A percentile compares a stretch with the other conserved stretches of the same genome.
phyloP scores from a whole-genome alignment of 2,329 filamentous ascomycete genomes.

The Penicillium sp. region DNA sequence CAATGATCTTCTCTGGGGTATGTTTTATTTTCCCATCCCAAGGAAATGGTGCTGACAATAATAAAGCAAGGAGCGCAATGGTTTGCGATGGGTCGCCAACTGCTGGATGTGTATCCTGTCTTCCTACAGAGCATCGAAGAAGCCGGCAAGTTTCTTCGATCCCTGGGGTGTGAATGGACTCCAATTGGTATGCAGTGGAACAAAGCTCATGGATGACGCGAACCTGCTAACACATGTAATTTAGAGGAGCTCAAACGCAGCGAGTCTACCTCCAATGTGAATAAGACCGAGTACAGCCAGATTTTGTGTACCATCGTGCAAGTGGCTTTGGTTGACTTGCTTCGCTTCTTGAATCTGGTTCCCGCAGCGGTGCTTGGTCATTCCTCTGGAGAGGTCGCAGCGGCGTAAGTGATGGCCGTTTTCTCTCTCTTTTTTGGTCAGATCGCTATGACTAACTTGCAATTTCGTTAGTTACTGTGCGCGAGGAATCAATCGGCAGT shows the following conservation, averaged over 20 bases:
- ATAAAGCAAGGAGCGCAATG: slow-evolving; percentile 31
- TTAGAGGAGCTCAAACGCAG: neutral
- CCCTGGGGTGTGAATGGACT: slow-evolving; percentile 12
- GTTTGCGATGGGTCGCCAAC: slow-evolving; percentile 28
- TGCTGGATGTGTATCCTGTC: slow-evolving; percentile 16
- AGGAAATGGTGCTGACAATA: neutral
- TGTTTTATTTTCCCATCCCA: neutral
- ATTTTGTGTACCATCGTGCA: slow-evolving; percentile 28
- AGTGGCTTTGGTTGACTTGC: slow-evolving; percentile 23
- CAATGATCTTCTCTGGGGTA: slow-evolving; percentile 1
- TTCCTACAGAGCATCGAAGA: slow-evolving; percentile 14
- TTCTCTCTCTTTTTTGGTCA: neutral
- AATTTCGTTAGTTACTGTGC: neutral
- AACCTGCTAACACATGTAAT: neutral
- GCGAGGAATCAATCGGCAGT: slow-evolving; percentile 13
- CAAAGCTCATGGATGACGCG: neutral
- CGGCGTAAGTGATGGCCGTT: slow-evolving; percentile 17
- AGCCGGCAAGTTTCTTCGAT: slow-evolving; percentile 11
- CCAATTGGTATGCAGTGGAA: slow-evolving; percentile 1
- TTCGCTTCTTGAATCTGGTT: slow-evolving; percentile 13
- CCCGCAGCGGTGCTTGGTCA: slow-evolving; percentile 25
- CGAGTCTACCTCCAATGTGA: slow-evolving; percentile 11
- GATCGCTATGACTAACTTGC: neutral
- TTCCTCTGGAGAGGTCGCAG: slow-evolving; percentile 28
- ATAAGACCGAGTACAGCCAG: slow-evolving; percentile 21